Conservation (phyloP, 2,329 filamentous ascomycete genomes). For the Coniochaeta sp. region DNA sequence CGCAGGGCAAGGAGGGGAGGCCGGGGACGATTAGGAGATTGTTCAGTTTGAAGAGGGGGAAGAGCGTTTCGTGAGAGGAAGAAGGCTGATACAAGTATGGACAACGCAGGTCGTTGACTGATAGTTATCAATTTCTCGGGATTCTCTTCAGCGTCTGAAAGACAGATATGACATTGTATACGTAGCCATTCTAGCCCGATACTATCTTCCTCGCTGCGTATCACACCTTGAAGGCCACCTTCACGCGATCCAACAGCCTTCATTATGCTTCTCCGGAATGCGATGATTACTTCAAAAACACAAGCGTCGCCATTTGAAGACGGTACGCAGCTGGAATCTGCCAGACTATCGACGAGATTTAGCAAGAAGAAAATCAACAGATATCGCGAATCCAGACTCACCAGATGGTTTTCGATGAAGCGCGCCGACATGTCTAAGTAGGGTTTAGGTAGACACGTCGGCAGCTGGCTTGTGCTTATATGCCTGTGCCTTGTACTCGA, state of each 20-base stretch:
- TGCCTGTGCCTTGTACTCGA: neutral
- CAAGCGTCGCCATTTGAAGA: neutral
- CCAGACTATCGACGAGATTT: neutral
- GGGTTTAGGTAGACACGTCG: neutral
- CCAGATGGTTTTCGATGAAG: neutral
- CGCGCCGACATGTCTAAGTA: neutral
- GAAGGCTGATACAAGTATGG: neutral
- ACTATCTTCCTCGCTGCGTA: neutral
- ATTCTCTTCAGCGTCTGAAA: neutral
- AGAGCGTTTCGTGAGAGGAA: neutral
- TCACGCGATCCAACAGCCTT: neutral
- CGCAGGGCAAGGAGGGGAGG: constrained; percentile 18
- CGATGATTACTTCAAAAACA: too few species aligned
- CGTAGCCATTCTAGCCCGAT: neutral
- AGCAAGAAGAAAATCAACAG: neutral
- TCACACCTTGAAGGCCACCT: neutral
- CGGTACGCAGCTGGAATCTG: neutral
- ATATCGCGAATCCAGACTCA: neutral
- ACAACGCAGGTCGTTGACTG: neutral
- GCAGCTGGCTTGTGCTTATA: neutral
- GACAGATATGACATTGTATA: neutral
- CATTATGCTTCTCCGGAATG: too few species aligned
- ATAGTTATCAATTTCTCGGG: neutral
- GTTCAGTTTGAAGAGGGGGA: constrained; percentile 31
- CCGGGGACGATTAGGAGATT: constrained; percentile 32